Conservation (phyloP, 2,329 filamentous ascomycete genomes). For the Hirsutella minnesotensis region DNA sequence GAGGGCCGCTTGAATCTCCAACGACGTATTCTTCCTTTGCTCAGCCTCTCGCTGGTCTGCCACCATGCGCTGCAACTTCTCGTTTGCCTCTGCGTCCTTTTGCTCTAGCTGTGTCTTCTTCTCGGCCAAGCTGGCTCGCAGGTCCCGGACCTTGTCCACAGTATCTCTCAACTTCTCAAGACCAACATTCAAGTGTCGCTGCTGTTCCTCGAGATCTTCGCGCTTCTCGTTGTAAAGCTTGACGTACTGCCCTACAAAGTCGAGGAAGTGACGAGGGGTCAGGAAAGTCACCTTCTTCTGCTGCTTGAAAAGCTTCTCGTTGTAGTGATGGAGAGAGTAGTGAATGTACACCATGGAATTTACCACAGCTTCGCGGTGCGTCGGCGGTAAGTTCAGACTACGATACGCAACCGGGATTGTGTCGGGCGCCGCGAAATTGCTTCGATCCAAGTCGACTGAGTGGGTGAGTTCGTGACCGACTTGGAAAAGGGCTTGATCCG, state of each 20-base stretch:
- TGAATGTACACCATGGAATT: conserved; percentile 99
- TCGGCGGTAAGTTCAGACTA: conserved; percentile 70
- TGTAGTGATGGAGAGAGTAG: conserved; percentile 85
- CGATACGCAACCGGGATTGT: conserved; percentile 89
- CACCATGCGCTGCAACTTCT: conserved; percentile 95
- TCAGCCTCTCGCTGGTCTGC: conserved; percentile 92
- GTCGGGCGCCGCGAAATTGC: conserved; percentile 76
- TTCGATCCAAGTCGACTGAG: conserved; percentile 86
- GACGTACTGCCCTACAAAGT: conserved; percentile 96
- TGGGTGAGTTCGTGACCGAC: conserved; percentile 92
- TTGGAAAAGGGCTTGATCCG: conserved; percentile 96
- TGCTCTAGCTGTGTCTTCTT: conserved; percentile 89
- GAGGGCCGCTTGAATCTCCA: conserved; percentile 78
- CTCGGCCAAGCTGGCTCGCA: conserved; percentile 79
- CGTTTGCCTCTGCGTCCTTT: conserved; percentile 91
- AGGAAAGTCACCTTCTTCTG: conserved; percentile 88
- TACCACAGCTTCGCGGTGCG: conserved; percentile 82
- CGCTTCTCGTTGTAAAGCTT: conserved; percentile 97
- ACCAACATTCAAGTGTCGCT: conserved; percentile 95
- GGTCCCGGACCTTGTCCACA: conserved; percentile 89
- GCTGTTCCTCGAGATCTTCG: conserved; percentile 95
- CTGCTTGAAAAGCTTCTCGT: conserved; percentile 76
- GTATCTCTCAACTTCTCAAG: conserved; percentile 95
- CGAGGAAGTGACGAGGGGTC: conserved; percentile 91
- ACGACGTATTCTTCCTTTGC: conserved; percentile 73